Evolutionary conservation across 768 basidiomycete genomes (phyloP).

Genomic region (Lactarius evosmus): DNA sequence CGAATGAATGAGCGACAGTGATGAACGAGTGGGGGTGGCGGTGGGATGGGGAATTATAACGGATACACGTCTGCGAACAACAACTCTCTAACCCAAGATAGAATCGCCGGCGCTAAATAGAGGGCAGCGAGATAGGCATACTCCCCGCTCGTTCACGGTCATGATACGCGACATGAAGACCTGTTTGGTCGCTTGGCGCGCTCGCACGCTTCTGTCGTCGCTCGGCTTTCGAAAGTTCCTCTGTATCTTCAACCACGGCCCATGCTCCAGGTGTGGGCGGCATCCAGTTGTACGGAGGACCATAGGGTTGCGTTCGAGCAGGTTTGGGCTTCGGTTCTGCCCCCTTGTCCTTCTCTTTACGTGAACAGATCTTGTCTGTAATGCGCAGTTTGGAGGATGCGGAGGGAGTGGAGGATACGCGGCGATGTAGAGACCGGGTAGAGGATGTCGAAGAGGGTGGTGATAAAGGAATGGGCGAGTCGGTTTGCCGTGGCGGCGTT

Average conservation of each 20-base stretch:
- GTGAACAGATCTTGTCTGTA: conserved; percentile 15
- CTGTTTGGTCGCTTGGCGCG: not conserved
- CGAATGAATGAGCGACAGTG: conserved; percentile 9
- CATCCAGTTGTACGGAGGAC: conserved; percentile 26
- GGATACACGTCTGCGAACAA: conserved; percentile 9
- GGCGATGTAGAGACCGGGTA: conserved; percentile 5
- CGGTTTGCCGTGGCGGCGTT: not conserved
- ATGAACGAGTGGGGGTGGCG: not conserved
- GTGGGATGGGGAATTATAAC: not conserved
- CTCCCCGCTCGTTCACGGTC: not conserved
- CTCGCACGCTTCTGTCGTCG: conserved; percentile 16
- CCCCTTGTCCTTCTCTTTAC: conserved; percentile 14
- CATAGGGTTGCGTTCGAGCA: conserved; percentile 28
- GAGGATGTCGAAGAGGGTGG: not conserved
- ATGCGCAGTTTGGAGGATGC: conserved; percentile 13
- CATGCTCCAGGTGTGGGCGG: conserved; percentile 26
- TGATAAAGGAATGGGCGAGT: conserved; percentile 6
- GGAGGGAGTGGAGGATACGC: conserved; percentile 8
- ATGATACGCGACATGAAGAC: not conserved
- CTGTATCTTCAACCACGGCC: conserved; percentile 16
- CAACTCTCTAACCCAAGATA: not conserved
- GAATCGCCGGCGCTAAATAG: not conserved
- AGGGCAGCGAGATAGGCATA: not conserved
- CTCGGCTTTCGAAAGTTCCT: not conserved
- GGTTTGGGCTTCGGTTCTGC: conserved; percentile 14